These are phyloP conservation scores for Pisolithus marmoratus DNA, from an alignment of 768 basidiomycete species.

Conservation along the genomic window DNA sequence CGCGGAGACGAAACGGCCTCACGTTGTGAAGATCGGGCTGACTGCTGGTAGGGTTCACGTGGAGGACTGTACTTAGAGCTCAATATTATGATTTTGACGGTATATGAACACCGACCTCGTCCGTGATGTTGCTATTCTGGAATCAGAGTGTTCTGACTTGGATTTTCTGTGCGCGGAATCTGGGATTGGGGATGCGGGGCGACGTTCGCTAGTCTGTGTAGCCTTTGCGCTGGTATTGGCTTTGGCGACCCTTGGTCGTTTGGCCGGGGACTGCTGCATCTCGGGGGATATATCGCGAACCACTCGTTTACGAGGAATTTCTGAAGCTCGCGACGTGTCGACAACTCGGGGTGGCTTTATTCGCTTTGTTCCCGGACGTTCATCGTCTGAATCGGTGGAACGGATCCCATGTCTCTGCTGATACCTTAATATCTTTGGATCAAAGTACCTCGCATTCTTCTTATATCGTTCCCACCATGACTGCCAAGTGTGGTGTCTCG, in stretches of 20 bases:
- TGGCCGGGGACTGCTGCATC: not conserved
- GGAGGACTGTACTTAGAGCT: no score
- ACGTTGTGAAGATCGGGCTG: no score
- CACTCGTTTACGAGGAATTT: not conserved
- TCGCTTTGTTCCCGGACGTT: not conserved
- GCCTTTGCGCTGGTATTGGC: not conserved
- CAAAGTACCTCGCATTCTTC: conserved; percentile 38
- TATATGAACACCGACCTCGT: no score
- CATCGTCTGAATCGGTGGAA: not conserved
- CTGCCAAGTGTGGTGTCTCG: conserved; percentile 46
- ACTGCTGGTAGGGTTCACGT: no score
- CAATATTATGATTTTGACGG: no score
- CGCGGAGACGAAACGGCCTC: no score
- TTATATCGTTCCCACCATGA: conserved; percentile 62
- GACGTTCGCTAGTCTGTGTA: not conserved
- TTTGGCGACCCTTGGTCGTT: not conserved
- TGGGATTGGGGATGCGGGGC: not conserved
- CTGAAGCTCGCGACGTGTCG: not conserved
- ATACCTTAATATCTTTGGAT: conserved; percentile 36
- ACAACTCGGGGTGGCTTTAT: not conserved
- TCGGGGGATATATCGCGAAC: not conserved
- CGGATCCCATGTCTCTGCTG: conserved; percentile 26
- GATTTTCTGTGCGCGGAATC: not conserved
- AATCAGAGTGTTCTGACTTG: not conserved
- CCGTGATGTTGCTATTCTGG: no score